Evolutionary conservation across 2,329 filamentous ascomycete genomes (phyloP), one percentile per base, ranked within the genome.

Genomic region (Colletotrichum sp.): DNA sequence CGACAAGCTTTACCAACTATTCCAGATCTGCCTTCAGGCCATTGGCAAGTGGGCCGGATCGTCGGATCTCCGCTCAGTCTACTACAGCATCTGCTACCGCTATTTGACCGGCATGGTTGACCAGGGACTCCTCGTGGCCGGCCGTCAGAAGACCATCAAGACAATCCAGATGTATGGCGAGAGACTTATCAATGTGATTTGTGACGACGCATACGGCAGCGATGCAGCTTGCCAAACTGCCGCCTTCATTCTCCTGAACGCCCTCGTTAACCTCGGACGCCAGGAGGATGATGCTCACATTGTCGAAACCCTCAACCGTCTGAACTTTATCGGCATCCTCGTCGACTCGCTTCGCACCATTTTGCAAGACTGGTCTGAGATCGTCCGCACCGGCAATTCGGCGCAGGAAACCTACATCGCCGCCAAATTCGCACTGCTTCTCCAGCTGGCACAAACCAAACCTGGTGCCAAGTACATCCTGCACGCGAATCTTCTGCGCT

Each of bases 241-340:
- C 1, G 96, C 97, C 13, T 88, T 99, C 59, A 90, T 98, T 49
- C 89, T 99, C n/a, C 89, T 99, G 39, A 93, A 94, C 70, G 91
- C 94, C 1, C 86, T 99, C 16, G 92, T 98, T 36, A 91, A 92
- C 59, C 87, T 98, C 69, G 94, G 94, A 62, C 92, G 92, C 70
- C 89, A 92, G 44, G 94, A 96, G 81, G 90, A 92, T 66, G 95
- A 94, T 34, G 90, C 91, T 68, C 92, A 94, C 79, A 90, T 99
- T 28, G 91, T 98, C 18, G 95, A 97, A 78, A 89, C 92, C 34
- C 91, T 99, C 71, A 93, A 94, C 80, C 92, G 94, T 72, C 91
- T 98, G 63, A 99, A 99, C 85, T 98, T 98, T 83, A 91, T 98
- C 67, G 94, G 94, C 67, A 93, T 99, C 32, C 90, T 99, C 34